Evolutionary conservation across 1,284 basidiomycete species (phyloP).

Genomic region (Xerocomus minutiporus): DNA sequence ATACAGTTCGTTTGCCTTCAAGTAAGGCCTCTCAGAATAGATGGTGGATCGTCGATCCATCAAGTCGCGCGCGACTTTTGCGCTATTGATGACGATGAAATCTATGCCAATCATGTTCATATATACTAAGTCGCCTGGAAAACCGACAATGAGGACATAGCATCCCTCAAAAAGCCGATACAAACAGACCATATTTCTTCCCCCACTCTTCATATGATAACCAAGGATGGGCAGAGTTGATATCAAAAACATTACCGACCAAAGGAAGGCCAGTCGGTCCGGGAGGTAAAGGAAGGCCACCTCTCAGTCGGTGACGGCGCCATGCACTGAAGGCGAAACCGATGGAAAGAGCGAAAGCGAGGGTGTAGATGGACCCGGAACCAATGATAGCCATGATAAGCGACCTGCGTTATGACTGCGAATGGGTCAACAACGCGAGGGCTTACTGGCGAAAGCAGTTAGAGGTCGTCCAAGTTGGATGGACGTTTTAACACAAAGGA

Average conservation of each 20-base stretch:
- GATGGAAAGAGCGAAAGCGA: constrained; percentile 10
- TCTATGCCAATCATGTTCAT: constrained; percentile 34
- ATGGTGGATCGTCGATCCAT: constrained; percentile 38
- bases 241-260: constrained; percentile 23
- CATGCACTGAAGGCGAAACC: constrained; percentile 11
- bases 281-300: constrained; percentile 26
- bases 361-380: neutral
- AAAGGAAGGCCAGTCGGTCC: constrained; percentile 29
- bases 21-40: constrained; percentile 41
- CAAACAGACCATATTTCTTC: constrained; percentile 25
- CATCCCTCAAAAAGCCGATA: neutral
- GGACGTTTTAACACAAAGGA: neutral
- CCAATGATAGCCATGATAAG: constrained; percentile 1
- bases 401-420: neutral
- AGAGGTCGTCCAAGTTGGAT: neutral
- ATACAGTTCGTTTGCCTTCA: constrained; percentile 22
- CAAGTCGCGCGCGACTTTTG: constrained; percentile 36
- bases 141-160: neutral
- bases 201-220: constrained; percentile 31
- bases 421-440: neutral
- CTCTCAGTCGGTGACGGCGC: constrained; percentile 12
- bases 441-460: neutral
- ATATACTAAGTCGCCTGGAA: constrained; percentile 35
- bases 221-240: constrained; percentile 24
- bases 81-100: constrained; percentile 39